Base-by-base conservation (phyloP, 1,284 basidiomycete species). In the Cryptococcus sp. region DNA sequence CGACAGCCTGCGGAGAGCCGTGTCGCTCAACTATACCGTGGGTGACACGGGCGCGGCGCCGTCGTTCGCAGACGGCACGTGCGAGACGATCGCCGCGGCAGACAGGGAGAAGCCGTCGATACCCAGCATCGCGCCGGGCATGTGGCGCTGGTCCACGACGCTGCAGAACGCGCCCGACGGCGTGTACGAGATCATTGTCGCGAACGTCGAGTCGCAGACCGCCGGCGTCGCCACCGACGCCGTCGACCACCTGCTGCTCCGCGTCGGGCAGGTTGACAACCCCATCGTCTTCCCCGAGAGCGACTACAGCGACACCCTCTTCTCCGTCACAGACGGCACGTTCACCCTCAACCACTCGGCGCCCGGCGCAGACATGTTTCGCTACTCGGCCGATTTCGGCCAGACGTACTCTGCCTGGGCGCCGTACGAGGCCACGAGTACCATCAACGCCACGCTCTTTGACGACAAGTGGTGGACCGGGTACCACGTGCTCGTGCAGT, bases 331-430 rank as follows among this genome's bases (percentile, higher is more conserved):
- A 8, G 78, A 82, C 60, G 85, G 82, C 47, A 78, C 84, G 61
- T 91, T 87, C 73, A 84, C 81, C 3, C 89, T 91, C 72, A 84
- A 83, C 2, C 91, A 94, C 77, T 83, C 82, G 47, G 91, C 91
- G 3, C 82, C 82, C 47, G 91, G 91, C 50, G 91, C 91, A n/a
- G 90, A 94, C 63, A 84, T 79, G 79, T 86, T 89, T 80, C 83
- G 91, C 46, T 93, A 91, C 75, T 86, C 88, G 9, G 83, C 84
- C 78, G 87, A 93, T 78, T 94, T 88, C 67, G 90, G 88, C n/a
- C 81, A 84, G 74, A 87, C 83, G 63, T 94, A 90, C 89, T 82
- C 87, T 2, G 72, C 81, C 12, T 94, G 91, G 91, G 76, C 78
- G 37, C 78, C 79, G 43, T 93, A 87, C 83, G 87, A 91, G 77